Evolutionary conservation across 2,329 filamentous ascomycete species (phyloP), one percentile per base, ranked within the genome.

Genomic region (Penicillium aurantiogriseum): DNA sequence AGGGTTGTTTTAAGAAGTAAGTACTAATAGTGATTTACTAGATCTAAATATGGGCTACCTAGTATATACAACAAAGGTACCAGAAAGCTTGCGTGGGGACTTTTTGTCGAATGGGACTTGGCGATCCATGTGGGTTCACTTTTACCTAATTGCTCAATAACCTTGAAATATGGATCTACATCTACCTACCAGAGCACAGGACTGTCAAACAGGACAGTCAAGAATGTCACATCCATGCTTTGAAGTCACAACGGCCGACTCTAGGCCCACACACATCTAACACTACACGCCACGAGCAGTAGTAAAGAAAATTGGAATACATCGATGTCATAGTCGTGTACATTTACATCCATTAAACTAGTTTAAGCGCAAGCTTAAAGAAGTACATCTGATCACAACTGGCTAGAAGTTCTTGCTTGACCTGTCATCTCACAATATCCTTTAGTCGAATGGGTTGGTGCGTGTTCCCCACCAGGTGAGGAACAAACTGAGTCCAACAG

Each of bases 401-500:
- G 50, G 40, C 8, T 46, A 52, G 42, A 59, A 62, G 55, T 71
- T 39, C 40, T 25, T n/a, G 10, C 39, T 23, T 44, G 23, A 29
- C 4, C 5, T 29, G 6, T 38, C 15, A 45, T 35, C 8, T 54
- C 27, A 43, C 50, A 5, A 29, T 52, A 5, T 25, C 6, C 19
- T 67, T 83, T 89, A 92, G 73, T 92, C 86, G 77, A 96, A 95
- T 60, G 91, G 91, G 82, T 92, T 93, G 79, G 91, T 94, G 74
- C 90, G 88, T 71, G 93, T 97, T 71, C 93, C 93, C 93, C 93
- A 97, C 89, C 91, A 97, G 74, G 91, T 96, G 69, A 97, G 83
- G 85, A 97, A 91, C 71, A 96, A 76, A 63, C 89, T 92, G 58
- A 97, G 85, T 63, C 93, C 94, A 59, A 97, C 85, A 3, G 94